Base-by-base conservation (phyloP, 1,139 yeast genomes). In the Magnusiomyces magnusii region DNA sequence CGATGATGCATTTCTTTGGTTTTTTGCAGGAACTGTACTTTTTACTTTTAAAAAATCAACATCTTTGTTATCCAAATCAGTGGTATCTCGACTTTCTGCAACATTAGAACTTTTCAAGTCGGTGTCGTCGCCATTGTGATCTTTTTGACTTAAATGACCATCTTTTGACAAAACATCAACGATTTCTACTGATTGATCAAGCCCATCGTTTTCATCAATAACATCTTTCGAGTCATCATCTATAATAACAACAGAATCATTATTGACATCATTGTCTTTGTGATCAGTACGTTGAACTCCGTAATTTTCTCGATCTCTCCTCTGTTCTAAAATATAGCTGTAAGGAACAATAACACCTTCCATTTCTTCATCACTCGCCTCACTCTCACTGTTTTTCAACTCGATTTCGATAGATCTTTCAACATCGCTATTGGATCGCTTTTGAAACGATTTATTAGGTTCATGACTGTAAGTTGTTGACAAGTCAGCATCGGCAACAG, bases 291-390 rank as follows among this genome's bases (percentile, higher is more conserved):
- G 36, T 31, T 13, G 36, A 31, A 31, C 36, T 13, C 44, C 44
- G 27, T 21, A 10, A 23, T 44, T 44, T 21, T 44, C 27, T 17
- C 17, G 5, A 3, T 41, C 44, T 44, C 49, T 19, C 21, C 49
- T 19, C 21, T 44, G 24, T 19, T 50, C 39, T 21, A 50, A 19
- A 17, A 50, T 34, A 10, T 17, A 10, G 10, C 41, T 28, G 24
- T 50, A 50, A 5, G 53, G 27, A 28, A 50, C 53, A 28, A 50
- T 13, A 15, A 21, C 41, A 17, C 27, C 53, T 19, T 50, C 23
- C 44, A 39, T 39, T 39, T 39, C 60, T 31, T 50, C 57, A 10
- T 47, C 57, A 19, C 54, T 41, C 3, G 23, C 51, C 17, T 47
- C 51, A 15, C 19, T n/a, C 34, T 23, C 47, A 49, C 28, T 47